Evolutionary conservation across 441 rosid species (phyloP), one percentile per base, ranked within the genome.

Genomic region (Adansonia madagascariensis): DNA sequence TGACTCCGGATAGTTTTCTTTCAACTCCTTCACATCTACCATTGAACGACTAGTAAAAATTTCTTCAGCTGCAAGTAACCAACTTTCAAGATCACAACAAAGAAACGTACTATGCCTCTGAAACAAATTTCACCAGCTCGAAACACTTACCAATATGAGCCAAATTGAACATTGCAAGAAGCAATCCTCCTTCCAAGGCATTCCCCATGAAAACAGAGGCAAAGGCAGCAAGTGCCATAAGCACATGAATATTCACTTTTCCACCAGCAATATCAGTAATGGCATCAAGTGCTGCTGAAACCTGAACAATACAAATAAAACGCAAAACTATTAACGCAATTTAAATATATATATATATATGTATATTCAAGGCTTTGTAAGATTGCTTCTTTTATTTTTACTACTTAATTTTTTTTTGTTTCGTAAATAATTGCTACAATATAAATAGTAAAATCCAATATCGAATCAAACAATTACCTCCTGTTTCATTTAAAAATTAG

Each of bases 91-190:
- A 66, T 41, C 20, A 76, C 41, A 39, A 56, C 52, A 50, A 47
- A 2, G 71, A 73, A 75, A 41, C 57, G 31, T 18, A 70, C 75
- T 31, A 79, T 35, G 31, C 68, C 62, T 44, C 57, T 10, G 65
- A 59, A 41, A 67, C 12, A 52, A 78, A 18, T 57, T 73, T 62
- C 8, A 41, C 27, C 24, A 77, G 44, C 65, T 71, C 7, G 47
- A 76, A 82, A 78, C 53, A 52, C 62, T 72, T 81, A 94, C 97
- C 97, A 17, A 96, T 92, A 79, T 94, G 99, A 86, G 99, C 97
- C 83, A 96, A 86, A 89, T 94, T 96, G 84, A 96, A 94, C 99
- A 96, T 96, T 7, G 94, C 96, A 22, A 96, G 91, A 84, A 96
- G 98, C 73, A 96, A 81, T 27, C 99, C 95, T 84, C 97, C 98